phyloP scores from a whole-genome alignment of 2,329 filamentous ascomycete species.

The Beauveria rudraprayagi region DNA sequence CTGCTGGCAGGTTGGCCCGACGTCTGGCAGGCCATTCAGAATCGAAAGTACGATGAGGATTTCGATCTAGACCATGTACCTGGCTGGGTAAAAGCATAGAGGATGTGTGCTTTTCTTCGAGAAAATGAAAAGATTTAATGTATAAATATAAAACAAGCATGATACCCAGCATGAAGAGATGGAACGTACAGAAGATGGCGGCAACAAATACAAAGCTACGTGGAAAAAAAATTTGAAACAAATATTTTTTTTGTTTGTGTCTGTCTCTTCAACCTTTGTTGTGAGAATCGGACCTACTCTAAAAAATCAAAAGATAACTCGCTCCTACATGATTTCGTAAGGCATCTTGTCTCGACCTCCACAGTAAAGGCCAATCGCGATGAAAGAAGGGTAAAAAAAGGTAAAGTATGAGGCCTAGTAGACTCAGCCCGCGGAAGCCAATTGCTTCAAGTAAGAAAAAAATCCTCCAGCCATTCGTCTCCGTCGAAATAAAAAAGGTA shows the following conservation, averaged over 20 bases:
- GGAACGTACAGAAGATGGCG: background rate
- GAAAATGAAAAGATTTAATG: background rate
- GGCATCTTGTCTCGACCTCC: background rate
- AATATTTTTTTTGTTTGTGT: background rate
- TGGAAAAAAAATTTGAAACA: background rate
- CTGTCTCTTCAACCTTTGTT: background rate
- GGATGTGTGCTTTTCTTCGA: no score
- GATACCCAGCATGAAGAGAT: background rate
- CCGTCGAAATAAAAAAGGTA: background rate
- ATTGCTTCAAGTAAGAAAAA: slow-evolving; percentile 1
- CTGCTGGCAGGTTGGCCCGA: slow-evolving; percentile 67
- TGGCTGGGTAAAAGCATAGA: slow-evolving; percentile 59
- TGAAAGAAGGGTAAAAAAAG: background rate
- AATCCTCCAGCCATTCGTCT: slow-evolving; percentile 2
- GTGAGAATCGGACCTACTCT: background rate
- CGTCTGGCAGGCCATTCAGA: slow-evolving; percentile 60
- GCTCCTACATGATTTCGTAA: slow-evolving; percentile 12
- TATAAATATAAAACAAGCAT: background rate
- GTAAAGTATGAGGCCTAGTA: background rate
- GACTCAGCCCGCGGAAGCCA: background rate
- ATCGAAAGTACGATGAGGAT: slow-evolving; percentile 50
- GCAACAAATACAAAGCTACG: background rate
- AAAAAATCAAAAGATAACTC: background rate
- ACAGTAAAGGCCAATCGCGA: background rate
- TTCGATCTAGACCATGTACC: slow-evolving; percentile 59